These are phyloP conservation scores for Colletotrichum sp. DNA, from an alignment of 2,329 filamentous ascomycete species.

Conservation along the genomic window DNA sequence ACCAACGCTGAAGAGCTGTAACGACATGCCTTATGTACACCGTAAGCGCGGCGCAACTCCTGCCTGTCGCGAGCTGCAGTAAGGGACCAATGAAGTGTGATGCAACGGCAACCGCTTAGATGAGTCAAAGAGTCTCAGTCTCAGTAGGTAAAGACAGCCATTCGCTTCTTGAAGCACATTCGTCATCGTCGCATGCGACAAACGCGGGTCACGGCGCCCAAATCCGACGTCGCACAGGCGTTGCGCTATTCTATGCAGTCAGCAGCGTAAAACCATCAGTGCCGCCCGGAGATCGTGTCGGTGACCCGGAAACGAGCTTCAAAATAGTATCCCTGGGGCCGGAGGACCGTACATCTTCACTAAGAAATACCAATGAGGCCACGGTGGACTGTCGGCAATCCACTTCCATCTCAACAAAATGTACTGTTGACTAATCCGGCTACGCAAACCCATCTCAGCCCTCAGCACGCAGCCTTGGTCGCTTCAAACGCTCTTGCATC, in stretches of 20 bases:
- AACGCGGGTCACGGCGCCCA: neutral
- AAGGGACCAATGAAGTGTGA: neutral
- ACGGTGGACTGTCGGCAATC: neutral
- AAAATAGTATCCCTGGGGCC: neutral
- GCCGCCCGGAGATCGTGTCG: neutral
- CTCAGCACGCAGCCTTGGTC: neutral
- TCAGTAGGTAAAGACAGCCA: neutral
- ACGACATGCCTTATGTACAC: neutral
- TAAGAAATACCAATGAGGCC: neutral
- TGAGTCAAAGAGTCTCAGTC: neutral
- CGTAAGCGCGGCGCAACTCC: neutral
- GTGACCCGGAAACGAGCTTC: neutral
- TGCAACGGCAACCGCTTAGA: neutral
- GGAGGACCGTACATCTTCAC: neutral
- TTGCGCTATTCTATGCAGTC: neutral
- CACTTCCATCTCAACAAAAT: slow-evolving; percentile 6
- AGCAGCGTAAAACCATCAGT: neutral
- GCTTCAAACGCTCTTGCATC: neutral
- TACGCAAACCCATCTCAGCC: neutral
- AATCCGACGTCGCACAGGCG: neutral
- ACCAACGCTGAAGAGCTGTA: neutral
- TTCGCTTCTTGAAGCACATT: neutral
- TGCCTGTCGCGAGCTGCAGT: neutral
- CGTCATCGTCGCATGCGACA: neutral
- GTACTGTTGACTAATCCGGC: neutral